Percentiles rank a stretch among this genome's conserved stretches.
These are phyloP conservation scores for Candida fluviatilis DNA, from an alignment of 805 yeast genomes.

Conservation along the genomic window DNA sequence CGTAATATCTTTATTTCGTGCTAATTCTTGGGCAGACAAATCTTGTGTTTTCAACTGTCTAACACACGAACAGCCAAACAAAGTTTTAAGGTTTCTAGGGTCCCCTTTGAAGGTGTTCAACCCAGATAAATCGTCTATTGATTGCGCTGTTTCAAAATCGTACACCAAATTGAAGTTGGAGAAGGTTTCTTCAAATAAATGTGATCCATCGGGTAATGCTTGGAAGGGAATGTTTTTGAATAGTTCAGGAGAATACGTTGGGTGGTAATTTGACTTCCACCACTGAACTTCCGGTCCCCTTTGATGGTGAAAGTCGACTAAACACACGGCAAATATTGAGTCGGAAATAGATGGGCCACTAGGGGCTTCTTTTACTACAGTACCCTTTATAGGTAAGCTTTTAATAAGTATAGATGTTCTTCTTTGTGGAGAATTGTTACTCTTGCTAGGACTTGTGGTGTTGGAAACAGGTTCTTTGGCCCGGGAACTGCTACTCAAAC, in stretches of 20 bases:
- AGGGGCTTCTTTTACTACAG: background rate
- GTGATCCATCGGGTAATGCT: slow-evolving; percentile 95
- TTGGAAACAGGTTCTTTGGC: background rate
- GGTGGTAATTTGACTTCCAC: slow-evolving; percentile 55
- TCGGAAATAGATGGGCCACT: slow-evolving; percentile 4
- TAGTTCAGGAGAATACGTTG: slow-evolving; percentile 31
- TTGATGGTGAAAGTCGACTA: slow-evolving; percentile 87
- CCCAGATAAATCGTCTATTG: slow-evolving; percentile 43
- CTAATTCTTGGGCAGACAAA: slow-evolving; percentile 40
- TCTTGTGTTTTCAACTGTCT: slow-evolving; percentile 70
- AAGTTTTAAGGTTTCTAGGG: slow-evolving; percentile 49
- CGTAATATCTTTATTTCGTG: slow-evolving; percentile 60
- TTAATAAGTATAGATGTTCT: slow-evolving; percentile 30
- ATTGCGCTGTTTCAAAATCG: slow-evolving; percentile 47
- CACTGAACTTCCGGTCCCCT: slow-evolving; percentile 95
- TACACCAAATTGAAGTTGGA: slow-evolving; percentile 82
- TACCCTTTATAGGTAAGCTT: slow-evolving; percentile 28
- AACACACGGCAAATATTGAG: slow-evolving; percentile 71
- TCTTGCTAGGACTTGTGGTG: background rate
- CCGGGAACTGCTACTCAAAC: slow-evolving; percentile 16
- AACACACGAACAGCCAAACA: slow-evolving; percentile 94
- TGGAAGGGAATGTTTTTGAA: slow-evolving; percentile 94
- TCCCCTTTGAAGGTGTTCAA: slow-evolving; percentile 30
- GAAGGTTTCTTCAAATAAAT: slow-evolving; percentile 88
- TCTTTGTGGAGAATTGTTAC: slow-evolving; percentile 8